Evolutionary conservation across 192 early-diverging fungal genomes (phyloP).

Genomic region (Haplosporangium gracile): DNA sequence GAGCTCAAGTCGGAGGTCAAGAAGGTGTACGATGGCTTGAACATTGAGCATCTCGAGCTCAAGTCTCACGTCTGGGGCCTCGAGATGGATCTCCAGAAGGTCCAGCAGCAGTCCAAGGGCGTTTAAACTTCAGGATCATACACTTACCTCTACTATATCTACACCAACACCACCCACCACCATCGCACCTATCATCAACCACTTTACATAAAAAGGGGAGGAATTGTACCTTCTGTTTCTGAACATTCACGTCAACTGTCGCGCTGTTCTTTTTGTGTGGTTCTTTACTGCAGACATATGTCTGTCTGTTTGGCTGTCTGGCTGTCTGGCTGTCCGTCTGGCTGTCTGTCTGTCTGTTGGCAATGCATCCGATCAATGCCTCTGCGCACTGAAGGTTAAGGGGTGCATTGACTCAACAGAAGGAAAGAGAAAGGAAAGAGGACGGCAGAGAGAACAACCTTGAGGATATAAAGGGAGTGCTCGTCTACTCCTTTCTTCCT

Average conservation of each 20-base stretch:
- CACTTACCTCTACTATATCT: background rate
- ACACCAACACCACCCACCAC: background rate
- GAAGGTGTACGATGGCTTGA: slow-evolving; percentile 77
- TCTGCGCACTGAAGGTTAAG: background rate
- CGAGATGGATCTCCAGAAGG: slow-evolving; percentile 58
- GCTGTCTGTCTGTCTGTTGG: background rate
- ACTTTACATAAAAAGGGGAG: background rate
- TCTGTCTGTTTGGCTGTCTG: background rate
- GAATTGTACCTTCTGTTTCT: background rate
- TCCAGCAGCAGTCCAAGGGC: slow-evolving; percentile 42
- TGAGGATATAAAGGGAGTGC: too few species aligned
- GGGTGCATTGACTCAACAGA: background rate
- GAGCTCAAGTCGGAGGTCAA: slow-evolving; percentile 65
- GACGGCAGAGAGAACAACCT: background rate
- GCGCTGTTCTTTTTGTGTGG: background rate
- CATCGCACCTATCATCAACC: background rate
- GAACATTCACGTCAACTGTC: background rate
- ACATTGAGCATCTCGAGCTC: slow-evolving; percentile 86
- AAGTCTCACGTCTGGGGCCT: slow-evolving; percentile 89
- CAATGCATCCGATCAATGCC: background rate
- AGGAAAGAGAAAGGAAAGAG: background rate
- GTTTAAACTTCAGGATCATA: slow-evolving; percentile 27
- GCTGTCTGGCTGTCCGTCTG: background rate
- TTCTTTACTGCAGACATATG: background rate
- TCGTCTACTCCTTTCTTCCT: background rate